Evolutionary conservation across 169 alveolate species (phyloP), one percentile per base, ranked within the genome.

Genomic region (Perkinsus olseni): DNA sequence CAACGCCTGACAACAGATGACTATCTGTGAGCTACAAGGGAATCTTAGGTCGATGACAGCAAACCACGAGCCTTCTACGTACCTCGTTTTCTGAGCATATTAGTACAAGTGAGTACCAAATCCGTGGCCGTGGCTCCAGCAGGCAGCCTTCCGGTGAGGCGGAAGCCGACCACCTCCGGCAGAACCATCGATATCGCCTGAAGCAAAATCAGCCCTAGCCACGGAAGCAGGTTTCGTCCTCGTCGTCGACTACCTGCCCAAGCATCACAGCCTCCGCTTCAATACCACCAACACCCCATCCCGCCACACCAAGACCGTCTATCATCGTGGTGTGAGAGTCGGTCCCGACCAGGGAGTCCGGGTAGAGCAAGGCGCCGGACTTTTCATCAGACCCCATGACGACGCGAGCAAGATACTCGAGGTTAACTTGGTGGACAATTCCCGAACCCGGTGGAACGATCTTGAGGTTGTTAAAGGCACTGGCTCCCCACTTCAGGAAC

Each of bases 291-390:
- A 98, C 99, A 28, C 99, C 99, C 99, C 99, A 98, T n/a, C 98
- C 98, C 74, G 97, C 95, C 13, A 98, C 98, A n/a, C 99, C 99
- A 91, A 98, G 96, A 34, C 99, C 99, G 96, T 98, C 98, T 74
- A 98, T 98, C 99, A 98, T 98, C 51, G 99, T 98, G 39, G 99
- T 98, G 95, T 98, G 99, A n/a, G 99, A 97, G 95, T 98, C 99
- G 38, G 99, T 98, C 31, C 99, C 99, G 0, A 98, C 99, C 28
- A 98, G 97, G 93, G 99, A 97, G 93, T 98, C 99, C 31, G 99
- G 99, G 93, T 97, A 98, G 38, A 98, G 96, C 74, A 98, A 93
- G n/a, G 39, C 38, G 74, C 38, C 92, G 21, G 93, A 74, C 93
- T 34, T 24, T 62, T 95, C 96, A 50, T 96, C 95, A 37, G 93